Percentiles rank a stretch among this genome's conserved stretches.
Evolutionary conservation across 352 stramenopile species (phyloP).

Genomic region (Phytopythium delawarense): DNA sequence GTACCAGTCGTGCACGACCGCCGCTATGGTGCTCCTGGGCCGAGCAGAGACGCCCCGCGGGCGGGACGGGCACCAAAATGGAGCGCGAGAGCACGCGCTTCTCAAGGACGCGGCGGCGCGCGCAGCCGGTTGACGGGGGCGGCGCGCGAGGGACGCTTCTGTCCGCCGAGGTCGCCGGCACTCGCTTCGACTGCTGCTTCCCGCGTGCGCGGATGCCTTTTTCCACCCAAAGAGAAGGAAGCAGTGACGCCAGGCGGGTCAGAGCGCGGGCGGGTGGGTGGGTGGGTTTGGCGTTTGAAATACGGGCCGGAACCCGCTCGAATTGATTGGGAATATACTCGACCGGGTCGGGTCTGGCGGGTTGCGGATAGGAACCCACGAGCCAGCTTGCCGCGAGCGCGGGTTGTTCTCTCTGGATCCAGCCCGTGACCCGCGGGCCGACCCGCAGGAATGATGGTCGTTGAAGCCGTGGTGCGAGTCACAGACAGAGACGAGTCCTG

Average conservation of each 20-base stretch:
- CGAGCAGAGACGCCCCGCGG: background rate
- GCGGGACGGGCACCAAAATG: background rate
- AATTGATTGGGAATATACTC: no score
- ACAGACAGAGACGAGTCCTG: background rate
- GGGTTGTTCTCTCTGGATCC: background rate
- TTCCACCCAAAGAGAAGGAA: slow-evolving; percentile 5
- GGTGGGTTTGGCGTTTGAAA: background rate
- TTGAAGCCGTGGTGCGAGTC: background rate
- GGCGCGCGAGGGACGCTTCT: background rate
- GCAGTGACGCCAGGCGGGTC: background rate
- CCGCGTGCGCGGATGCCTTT: background rate
- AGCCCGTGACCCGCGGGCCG: background rate
- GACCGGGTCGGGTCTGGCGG: no score
- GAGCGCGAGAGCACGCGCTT: background rate
- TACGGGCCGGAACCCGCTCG: no score
- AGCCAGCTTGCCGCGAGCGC: no score
- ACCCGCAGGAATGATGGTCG: slow-evolving; percentile 6
- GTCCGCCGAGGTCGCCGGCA: background rate
- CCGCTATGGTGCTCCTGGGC: background rate
- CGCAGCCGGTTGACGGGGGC: background rate
- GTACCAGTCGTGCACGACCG: slow-evolving; percentile 9
- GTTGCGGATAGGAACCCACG: no score
- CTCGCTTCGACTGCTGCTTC: background rate
- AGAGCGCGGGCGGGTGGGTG: background rate
- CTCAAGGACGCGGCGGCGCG: background rate